Evolutionary conservation across 768 basidiomycete species (phyloP), one percentile per base, ranked within the genome.

Genomic region (Rhodosporidiobolus sp.): DNA sequence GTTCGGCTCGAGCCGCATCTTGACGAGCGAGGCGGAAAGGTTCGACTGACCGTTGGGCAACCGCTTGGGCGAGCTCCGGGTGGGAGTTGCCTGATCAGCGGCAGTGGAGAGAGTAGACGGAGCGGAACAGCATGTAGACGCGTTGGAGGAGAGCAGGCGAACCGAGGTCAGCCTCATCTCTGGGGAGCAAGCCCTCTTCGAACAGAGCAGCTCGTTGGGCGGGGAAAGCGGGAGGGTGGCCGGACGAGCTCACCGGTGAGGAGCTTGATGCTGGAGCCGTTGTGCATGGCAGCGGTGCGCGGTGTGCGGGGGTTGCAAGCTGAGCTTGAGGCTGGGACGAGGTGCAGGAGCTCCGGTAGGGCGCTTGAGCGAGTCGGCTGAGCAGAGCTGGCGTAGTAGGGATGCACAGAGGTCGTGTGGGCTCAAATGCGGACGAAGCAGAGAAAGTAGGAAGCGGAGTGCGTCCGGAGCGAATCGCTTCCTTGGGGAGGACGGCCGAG

Each of bases 1-100:
- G 26, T 43, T 38, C 46, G 17, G 10, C 46, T 48, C 8, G 17
- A 48, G 46, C 46, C 46, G 46, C 45, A 16, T 26, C 16, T 53
- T 24, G 22, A 38, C 34, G 6, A 30, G 32, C 35, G 14, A n/a
- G 22, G 19, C 28, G 14, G 3, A 57, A 14, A 56, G 35, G 84
- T n/a, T n/a, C n/a, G 83, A 86, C 94, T 89, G 86, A 96, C 95
- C 92, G 89, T 86, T 96, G 92, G 79, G 92, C 91, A 83, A 99
- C 93, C 72, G 88, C 86, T 80, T 90, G 87, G 82, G 95, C 95
- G 85, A 99, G 90, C 86, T 94, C 91, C 79, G 93, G 92, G 84
- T 99, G 96, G 82, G 92, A 94, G 83, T 94, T 95, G 81, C 95
- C 94, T 96, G 83, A 20, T 55, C 10, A 49, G 38, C 68, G 46